Evolutionary conservation across 2,329 filamentous ascomycete genomes (phyloP), one percentile per base, ranked within the genome.

Genomic region (Nemania sp.): DNA sequence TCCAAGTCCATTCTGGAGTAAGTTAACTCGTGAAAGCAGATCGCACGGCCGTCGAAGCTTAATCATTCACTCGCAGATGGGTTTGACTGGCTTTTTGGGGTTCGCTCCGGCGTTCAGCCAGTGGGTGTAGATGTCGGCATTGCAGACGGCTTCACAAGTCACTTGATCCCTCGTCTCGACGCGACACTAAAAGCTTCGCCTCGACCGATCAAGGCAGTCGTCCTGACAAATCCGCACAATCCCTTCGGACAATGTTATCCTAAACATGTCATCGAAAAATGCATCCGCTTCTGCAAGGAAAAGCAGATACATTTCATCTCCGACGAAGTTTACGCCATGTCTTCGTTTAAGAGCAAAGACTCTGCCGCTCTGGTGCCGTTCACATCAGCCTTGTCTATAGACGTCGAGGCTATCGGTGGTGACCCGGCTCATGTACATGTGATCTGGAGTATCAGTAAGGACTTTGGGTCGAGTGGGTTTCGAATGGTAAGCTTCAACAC

Each of bases 401-500:
- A 56, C 19, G 17, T 42, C 23, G 6, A 15, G n/a, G 30, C n/a
- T 7, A 19, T 47, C 9, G 52, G 49, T 2, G 37, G 33, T 17
- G 45, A 53, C 24, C 19, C 34, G 6, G 44, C 43, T 31, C 36
- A 31, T 6, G 49, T 59, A 3, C 56, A 59, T 37, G 20, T 41
- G 15, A 33, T 59, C 3, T 59, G 53, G 49, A 49, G 56, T 15
- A 40, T 49, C 1, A 59, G 56, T 23, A 59, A 59, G 33, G 56
- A 59, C 23, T 43, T 59, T 3, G 56, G 56, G 17, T 50, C 43
- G 2, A 59, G 31, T 24, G 56, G 56, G 2, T 23, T 56, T 5
- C 46, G 56, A 8, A 31, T 84, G 30, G 71, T 82, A 61, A 14
- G 36, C 19, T n/a, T 31, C 22, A 6, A 3, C 31, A 2, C 5